A percentile compares a stretch with the other conserved stretches of the same genome.
These are phyloP conservation scores for Nicotiana attenuata DNA, from an alignment of 257 asterid species.

Conservation along the genomic window DNA sequence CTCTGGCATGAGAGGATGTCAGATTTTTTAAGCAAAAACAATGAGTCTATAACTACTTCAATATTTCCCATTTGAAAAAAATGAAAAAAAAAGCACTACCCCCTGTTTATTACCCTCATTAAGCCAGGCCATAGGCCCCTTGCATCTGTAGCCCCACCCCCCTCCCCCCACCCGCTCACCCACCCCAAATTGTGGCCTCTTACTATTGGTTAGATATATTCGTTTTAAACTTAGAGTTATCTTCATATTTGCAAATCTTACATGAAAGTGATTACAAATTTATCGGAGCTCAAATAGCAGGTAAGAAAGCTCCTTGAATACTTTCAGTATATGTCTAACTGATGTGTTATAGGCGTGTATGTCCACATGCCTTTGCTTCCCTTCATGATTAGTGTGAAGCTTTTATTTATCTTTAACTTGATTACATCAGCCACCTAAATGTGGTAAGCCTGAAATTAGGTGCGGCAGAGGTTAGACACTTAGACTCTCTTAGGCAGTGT, in stretches of 20 bases:
- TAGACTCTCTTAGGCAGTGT: not conserved
- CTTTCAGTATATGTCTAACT: not conserved
- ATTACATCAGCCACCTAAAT: not conserved
- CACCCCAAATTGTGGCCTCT: not conserved
- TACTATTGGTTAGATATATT: not conserved
- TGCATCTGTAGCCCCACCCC: not conserved
- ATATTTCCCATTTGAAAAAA: constrained; percentile 1
- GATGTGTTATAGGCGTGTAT: not conserved
- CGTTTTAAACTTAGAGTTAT: too few relatives aligned
- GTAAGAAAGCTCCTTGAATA: not conserved
- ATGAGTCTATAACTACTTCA: not conserved
- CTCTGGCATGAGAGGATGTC: constrained; percentile 42
- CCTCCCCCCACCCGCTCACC: too few relatives aligned
- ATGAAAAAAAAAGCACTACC: not conserved
- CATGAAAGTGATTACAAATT: not conserved
- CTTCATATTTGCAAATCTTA: not conserved
- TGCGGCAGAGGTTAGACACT: not conserved
- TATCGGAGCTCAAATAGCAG: not conserved
- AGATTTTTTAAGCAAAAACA: not conserved
- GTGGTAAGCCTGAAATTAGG: not conserved
- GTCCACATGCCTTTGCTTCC: not conserved
- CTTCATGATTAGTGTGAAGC: not conserved
- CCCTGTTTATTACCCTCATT: not conserved
- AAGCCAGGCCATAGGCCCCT: not conserved
- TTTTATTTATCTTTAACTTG: not conserved